phyloP scores from a whole-genome alignment of 2,329 filamentous ascomycete genomes.

The Helotiales sp. region DNA sequence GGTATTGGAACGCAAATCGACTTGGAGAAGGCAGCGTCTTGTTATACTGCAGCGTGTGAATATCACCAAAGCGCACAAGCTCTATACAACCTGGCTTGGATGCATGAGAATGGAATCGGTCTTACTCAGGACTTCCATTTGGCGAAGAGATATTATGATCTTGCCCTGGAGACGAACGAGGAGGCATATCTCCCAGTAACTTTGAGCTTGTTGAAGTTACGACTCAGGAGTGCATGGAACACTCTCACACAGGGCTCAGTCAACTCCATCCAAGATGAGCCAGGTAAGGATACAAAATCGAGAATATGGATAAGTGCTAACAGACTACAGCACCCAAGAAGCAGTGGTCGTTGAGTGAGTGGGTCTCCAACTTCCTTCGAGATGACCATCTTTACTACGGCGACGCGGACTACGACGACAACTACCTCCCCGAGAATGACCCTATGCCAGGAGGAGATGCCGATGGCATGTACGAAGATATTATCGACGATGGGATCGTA shows the following conservation, averaged over 20 bases:
- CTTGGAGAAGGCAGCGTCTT: slow-evolving; percentile 85
- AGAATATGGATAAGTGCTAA: slow-evolving; percentile 38
- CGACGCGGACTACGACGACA: slow-evolving; percentile 55
- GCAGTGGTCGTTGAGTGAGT: slow-evolving; percentile 80
- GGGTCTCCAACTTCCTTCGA: slow-evolving; percentile 84
- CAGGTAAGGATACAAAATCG: slow-evolving; percentile 62
- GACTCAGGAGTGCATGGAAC: slow-evolving; percentile 91
- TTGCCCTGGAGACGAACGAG: slow-evolving; percentile 86
- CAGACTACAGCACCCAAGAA: slow-evolving; percentile 64
- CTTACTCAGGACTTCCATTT: slow-evolving; percentile 96
- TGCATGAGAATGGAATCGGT: slow-evolving; percentile 96
- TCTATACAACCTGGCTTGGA: slow-evolving; percentile 97
- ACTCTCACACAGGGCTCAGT: slow-evolving; percentile 87
- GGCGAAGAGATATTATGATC: slow-evolving; percentile 94
- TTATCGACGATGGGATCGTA: slow-evolving; percentile 77
- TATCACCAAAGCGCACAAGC: slow-evolving; percentile 92
- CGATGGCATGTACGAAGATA: slow-evolving; percentile 62
- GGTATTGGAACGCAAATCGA: slow-evolving; percentile 77
- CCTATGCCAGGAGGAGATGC: slow-evolving; percentile 60
- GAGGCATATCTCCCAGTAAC: slow-evolving; percentile 95
- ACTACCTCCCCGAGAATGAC: slow-evolving; percentile 53
- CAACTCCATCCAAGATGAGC: slow-evolving; percentile 90
- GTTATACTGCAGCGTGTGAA: slow-evolving; percentile 91
- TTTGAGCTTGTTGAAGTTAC: slow-evolving; percentile 82
- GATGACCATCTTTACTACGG: slow-evolving; percentile 64